Evolutionary conservation across 2,329 filamentous ascomycete species (phyloP).

Genomic region (Apiospora saccharicola): DNA sequence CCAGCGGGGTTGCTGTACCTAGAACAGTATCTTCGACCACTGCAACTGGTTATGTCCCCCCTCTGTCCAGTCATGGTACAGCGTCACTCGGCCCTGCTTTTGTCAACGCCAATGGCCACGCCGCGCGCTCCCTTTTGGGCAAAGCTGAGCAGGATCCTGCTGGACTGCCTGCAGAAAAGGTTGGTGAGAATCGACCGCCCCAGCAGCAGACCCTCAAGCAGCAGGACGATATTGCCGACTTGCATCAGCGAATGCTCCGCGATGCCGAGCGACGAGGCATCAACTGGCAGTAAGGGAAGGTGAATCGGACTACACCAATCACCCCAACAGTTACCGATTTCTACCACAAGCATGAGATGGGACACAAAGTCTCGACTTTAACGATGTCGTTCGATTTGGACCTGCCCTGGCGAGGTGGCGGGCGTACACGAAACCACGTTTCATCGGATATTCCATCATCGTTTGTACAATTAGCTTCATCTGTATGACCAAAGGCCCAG

Average conservation of each 20-base stretch:
- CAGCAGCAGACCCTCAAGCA: constrained; percentile 41
- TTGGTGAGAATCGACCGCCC: constrained; percentile 55
- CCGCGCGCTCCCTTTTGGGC: constrained; percentile 42
- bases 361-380: background rate
- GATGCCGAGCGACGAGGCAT: constrained; percentile 42
- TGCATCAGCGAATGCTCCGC: constrained; percentile 42
- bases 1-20: constrained; percentile 54
- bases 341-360: constrained; percentile 18
- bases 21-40: constrained; percentile 61
- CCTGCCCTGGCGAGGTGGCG: background rate
- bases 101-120: constrained; percentile 46
- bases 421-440: constrained; percentile 21
- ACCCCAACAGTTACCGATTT: constrained; percentile 16
- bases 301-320: background rate
- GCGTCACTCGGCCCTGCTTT: constrained; percentile 57
- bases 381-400: constrained; percentile 13
- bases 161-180: constrained; percentile 43
- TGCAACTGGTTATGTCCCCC: constrained; percentile 61
- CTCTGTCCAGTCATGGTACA: constrained; percentile 60
- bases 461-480: constrained; percentile 43
- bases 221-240: constrained; percentile 40
- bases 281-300: constrained; percentile 37
- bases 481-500: constrained; percentile 34
- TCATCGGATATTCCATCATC: constrained; percentile 37
- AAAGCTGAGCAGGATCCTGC: constrained; percentile 33